Conservation (phyloP, 2,329 filamentous ascomycete species). For the Orbilia oligospora region DNA sequence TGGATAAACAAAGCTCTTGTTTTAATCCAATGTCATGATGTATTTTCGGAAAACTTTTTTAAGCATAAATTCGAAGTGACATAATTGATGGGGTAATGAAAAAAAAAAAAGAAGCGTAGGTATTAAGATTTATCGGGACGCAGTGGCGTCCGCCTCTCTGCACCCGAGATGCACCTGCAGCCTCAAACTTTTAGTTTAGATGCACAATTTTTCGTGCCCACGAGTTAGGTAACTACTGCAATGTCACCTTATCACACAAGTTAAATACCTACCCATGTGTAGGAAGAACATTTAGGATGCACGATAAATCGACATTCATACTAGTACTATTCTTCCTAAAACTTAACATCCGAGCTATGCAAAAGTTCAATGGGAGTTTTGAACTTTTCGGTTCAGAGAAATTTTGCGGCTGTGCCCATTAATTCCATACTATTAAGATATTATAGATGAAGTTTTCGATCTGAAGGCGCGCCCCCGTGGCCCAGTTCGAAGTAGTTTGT, state of each 20-base stretch:
- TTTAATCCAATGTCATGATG: not conserved
- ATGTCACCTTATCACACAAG: constrained; percentile 6
- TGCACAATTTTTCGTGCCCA: constrained; percentile 8
- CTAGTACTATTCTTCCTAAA: constrained; percentile 10
- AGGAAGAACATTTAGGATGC: constrained; percentile 4
- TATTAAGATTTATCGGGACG: constrained; percentile 3
- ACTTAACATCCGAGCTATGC: constrained; percentile 8
- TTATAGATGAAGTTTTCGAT: too few relatives aligned
- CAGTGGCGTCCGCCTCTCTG: constrained; percentile 16
- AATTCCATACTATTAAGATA: not conserved
- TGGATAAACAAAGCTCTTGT: not conserved
- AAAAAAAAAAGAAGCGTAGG: not conserved
- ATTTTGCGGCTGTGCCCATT: constrained; percentile 26
- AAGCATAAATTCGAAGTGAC: not conserved
- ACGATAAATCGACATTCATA: not conserved
- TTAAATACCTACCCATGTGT: constrained; percentile 7
- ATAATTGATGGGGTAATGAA: not conserved
- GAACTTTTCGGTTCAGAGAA: not conserved
- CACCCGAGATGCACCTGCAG: constrained; percentile 35
- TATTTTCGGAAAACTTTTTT: not conserved
- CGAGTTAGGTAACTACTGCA: not conserved
- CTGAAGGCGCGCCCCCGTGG: not conserved
- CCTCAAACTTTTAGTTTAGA: not conserved
- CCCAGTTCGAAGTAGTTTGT: constrained; percentile 18
- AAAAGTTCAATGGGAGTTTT: not conserved